Percentiles rank a stretch among this genome's conserved stretches.
phyloP scores from a whole-genome alignment of 306 rosid species.

The Lathyrus sativus region DNA sequence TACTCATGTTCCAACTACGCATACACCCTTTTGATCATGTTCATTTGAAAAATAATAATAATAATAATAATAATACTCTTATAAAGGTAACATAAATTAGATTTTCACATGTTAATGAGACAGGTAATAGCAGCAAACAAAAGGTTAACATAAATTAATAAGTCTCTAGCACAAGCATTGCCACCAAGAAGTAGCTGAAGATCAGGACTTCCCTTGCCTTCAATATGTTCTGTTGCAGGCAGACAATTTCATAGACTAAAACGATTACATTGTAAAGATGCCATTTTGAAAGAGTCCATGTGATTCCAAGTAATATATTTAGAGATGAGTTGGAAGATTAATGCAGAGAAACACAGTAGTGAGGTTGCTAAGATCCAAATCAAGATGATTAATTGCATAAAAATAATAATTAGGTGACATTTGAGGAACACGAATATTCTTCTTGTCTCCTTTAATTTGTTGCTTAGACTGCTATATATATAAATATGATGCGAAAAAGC shows the following conservation, averaged over 20 bases:
- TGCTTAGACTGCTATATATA: constrained; percentile 29
- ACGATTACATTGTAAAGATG: constrained; percentile 34
- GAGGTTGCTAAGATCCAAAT: constrained; percentile 14
- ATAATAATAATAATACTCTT: too few species aligned
- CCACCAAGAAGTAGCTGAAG: background rate
- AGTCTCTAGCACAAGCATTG: constrained; percentile 34
- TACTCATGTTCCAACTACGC: too few species aligned
- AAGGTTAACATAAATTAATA: constrained; percentile 27
- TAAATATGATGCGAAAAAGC: constrained; percentile 28
- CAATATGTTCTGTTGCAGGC: constrained; percentile 19
- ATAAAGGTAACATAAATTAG: too few species aligned
- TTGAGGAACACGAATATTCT: constrained; percentile 16
- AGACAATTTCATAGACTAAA: constrained; percentile 33
- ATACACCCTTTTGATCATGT: too few species aligned
- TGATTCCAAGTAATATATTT: constrained; percentile 4
- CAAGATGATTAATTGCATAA: too few species aligned
- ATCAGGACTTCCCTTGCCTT: constrained; percentile 20
- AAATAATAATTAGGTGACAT: constrained; percentile 24
- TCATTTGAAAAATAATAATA: too few species aligned
- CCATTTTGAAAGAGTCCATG: constrained; percentile 23
- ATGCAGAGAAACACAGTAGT: background rate
- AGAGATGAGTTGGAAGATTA: constrained; percentile 33
- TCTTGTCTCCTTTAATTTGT: constrained; percentile 28
- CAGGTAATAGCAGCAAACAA: constrained; percentile 19
- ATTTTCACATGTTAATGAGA: constrained; percentile 29